These are phyloP conservation scores for Astrothelium macrocarpum DNA, from an alignment of 495 filamentous ascomycete genomes.

Conservation along the genomic window DNA sequence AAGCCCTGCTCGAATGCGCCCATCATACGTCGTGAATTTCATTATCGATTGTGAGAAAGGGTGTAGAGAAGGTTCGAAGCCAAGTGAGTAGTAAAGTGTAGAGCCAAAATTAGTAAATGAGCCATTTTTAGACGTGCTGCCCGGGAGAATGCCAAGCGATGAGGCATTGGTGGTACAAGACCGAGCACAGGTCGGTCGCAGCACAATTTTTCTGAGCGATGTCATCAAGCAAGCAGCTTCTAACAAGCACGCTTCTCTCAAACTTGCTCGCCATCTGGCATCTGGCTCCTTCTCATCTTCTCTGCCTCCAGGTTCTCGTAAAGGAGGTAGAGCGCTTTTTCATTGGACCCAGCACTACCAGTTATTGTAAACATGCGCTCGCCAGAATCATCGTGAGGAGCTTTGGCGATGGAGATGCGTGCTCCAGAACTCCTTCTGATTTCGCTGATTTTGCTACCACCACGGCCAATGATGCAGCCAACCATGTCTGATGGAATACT, in stretches of 20 bases:
- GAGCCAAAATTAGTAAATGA: background rate
- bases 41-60: background rate
- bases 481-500: slow-evolving; percentile 99
- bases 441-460: slow-evolving; percentile 92
- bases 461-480: slow-evolving; percentile 95
- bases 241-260: slow-evolving; percentile 26
- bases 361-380: slow-evolving; percentile 99
- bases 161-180: background rate
- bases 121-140: background rate
- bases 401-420: slow-evolving; percentile 96
- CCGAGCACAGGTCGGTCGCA: background rate
- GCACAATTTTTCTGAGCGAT: background rate
- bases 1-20: background rate
- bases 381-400: slow-evolving; percentile 91
- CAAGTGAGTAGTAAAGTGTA: background rate
- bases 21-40: slow-evolving; percentile 5
- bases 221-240: too few species aligned
- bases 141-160: background rate
- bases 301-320: slow-evolving; percentile 99
- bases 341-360: slow-evolving; percentile 81
- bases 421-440: slow-evolving; percentile 93
- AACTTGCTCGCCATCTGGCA: slow-evolving; percentile 37
- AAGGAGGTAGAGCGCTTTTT: slow-evolving; percentile 87
- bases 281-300: slow-evolving; percentile 88
- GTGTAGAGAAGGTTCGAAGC: background rate